These are phyloP conservation scores for Dactylellina cionopaga DNA, from an alignment of 2,329 filamentous ascomycete species.

Conservation along the genomic window DNA sequence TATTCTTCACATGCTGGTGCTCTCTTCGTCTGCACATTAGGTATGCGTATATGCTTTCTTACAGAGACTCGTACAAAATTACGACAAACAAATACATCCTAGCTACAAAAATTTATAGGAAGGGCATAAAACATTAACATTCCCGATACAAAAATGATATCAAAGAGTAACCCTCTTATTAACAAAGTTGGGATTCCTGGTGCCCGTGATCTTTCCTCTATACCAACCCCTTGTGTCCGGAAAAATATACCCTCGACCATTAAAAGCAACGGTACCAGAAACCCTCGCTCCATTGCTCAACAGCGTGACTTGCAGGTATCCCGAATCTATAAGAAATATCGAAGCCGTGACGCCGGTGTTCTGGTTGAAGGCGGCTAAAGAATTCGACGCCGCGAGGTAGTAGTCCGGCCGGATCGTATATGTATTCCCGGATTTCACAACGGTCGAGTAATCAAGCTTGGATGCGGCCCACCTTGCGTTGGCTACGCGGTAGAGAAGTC, in stretches of 20 bases:
- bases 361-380: slow-evolving; percentile 3
- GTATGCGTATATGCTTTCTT: no score
- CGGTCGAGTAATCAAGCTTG: background rate
- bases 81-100: no score
- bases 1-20: no score
- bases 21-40: no score
- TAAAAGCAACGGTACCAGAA: background rate
- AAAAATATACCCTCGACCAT: background rate
- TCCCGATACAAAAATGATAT: background rate
- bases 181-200: background rate
- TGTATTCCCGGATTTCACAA: background rate
- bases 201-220: background rate
- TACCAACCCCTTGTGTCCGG: background rate
- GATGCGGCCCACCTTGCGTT: background rate
- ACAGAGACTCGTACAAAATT: no score
- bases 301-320: background rate
- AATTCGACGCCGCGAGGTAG: background rate
- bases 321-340: background rate
- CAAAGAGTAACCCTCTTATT: background rate
- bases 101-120: no score
- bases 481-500: slow-evolving; percentile 1
- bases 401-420: background rate
- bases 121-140: no score
- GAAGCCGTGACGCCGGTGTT: background rate
- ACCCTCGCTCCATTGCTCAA: background rate